Conservation (phyloP, 2,329 filamentous ascomycete species). For the Colletotrichum costaricense region DNA sequence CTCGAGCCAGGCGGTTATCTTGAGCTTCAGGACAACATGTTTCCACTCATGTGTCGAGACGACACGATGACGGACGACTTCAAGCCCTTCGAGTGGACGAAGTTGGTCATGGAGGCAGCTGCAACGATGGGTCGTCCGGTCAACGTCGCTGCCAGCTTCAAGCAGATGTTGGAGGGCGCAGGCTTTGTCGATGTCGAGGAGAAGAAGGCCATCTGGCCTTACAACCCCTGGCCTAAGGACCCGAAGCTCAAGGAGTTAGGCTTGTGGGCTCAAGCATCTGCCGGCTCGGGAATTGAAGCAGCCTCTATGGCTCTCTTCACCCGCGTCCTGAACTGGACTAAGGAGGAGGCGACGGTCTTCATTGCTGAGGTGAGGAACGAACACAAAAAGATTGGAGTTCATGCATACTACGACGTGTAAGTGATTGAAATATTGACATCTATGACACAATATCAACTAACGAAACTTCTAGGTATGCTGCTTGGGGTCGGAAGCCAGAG, state of each 20-base stretch:
- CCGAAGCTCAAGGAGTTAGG: conserved; percentile 61
- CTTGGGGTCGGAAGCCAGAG: conserved; percentile 26
- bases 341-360: conserved; percentile 46
- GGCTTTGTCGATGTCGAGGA: conserved; percentile 59
- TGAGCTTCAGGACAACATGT: conserved; percentile 44
- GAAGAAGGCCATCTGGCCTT: conserved; percentile 59
- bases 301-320: conserved; percentile 49
- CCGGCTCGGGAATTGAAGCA: conserved; percentile 44
- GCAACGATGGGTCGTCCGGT: background rate
- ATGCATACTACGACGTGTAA: conserved; percentile 53
- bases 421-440: conserved; percentile 1
- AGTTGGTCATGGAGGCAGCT: conserved; percentile 45
- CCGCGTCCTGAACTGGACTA: conserved; percentile 45
- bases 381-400: conserved; percentile 45
- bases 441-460: background rate
- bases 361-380: conserved; percentile 47
- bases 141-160: conserved; percentile 40
- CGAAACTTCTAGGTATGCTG: background rate
- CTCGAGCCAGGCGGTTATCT: conserved; percentile 48
- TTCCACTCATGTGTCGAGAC: conserved; percentile 44
- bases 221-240: conserved; percentile 63
- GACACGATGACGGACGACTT: conserved; percentile 44
- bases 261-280: conserved; percentile 40
- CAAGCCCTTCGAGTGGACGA: conserved; percentile 41
- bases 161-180: conserved; percentile 53